Evolutionary conservation across 2,329 filamentous ascomycete species (phyloP), one percentile per base, ranked within the genome.

Genomic region (Neurospora crassa): DNA sequence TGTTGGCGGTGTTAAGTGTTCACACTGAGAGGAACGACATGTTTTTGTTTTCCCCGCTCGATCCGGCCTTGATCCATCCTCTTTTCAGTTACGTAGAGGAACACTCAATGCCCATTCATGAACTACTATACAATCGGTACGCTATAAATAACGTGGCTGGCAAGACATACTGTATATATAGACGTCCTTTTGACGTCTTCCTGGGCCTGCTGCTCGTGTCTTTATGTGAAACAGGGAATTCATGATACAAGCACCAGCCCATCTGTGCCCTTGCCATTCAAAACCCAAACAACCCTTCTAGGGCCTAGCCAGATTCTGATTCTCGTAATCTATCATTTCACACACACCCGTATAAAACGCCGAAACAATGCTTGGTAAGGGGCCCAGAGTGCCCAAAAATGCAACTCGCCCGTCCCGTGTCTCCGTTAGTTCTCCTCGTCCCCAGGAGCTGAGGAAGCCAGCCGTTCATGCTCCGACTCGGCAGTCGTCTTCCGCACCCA

Each of bases 291-390:
- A 47, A 29, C 29, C 41, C 68, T 70, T 45, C 41, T 11, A 47
- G 53, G 41, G 47, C 47, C 43, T 69, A 59, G 68, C 40, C 24
- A 10, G 67, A 29, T 45, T 42, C 47, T 20, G 68, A 42, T 42
- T 47, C 53, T 63, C 53, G 18, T 63, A 1, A 63, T n/a, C 53
- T 37, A 63, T 63, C 68, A 42, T 59, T 40, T 29, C 42, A 16
- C 34, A 12, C 37, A 63, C 45, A 37, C 69, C 29, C 29, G 34
- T 37, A 70, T 24, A 24, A 53, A 74, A 74, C 73, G 71, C 73
- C 73, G 71, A 69, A 69, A 43, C 67, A 69, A 74, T 72, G 73
- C 73, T 37, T 40, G 53, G 29, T 63, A 11, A 63, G 29, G 29
- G 24, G 11, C 53, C 4, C 37, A 11, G 29, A 18, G 29, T 37